These are phyloP conservation scores for Escovopsis sp. DNA, from an alignment of 2,329 filamentous ascomycete species.

Conservation along the genomic window DNA sequence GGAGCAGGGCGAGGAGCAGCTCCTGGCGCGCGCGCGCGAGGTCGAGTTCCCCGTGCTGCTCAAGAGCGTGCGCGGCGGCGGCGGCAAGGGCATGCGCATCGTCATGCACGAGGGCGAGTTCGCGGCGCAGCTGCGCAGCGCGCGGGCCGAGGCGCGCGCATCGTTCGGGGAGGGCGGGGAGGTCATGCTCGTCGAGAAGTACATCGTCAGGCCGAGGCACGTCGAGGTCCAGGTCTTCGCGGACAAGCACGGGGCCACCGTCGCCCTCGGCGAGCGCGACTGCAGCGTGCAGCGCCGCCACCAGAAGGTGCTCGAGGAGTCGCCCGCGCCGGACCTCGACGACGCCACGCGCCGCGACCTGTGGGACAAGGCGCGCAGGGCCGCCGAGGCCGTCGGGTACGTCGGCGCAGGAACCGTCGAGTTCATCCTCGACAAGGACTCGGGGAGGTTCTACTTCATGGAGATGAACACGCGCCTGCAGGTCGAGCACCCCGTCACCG, in stretches of 20 bases:
- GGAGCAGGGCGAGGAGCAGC: slow-evolving; percentile 54
- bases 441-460: slow-evolving; percentile 69
- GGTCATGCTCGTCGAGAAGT: slow-evolving; percentile 74
- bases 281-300: slow-evolving; percentile 78
- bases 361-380: slow-evolving; percentile 51
- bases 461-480: slow-evolving; percentile 82
- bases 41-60: slow-evolving; percentile 56
- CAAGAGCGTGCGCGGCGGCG: slow-evolving; percentile 69
- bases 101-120: slow-evolving; percentile 58
- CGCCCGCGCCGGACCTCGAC: slow-evolving; percentile 57
- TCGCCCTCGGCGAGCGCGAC: slow-evolving; percentile 77
- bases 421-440: slow-evolving; percentile 76
- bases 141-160: slow-evolving; percentile 59
- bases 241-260: slow-evolving; percentile 62
- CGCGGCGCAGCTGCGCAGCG: slow-evolving; percentile 51
- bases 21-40: slow-evolving; percentile 56
- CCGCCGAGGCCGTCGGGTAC: slow-evolving; percentile 65
- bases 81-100: slow-evolving; percentile 74
- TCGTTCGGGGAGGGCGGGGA: slow-evolving; percentile 70
- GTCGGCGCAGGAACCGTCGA: slow-evolving; percentile 84
- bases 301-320: slow-evolving; percentile 86
- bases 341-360: slow-evolving; percentile 43
- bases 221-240: slow-evolving; percentile 89
- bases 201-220: slow-evolving; percentile 64
- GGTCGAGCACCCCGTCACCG: slow-evolving; percentile 88